A percentile compares a stretch with the other conserved stretches of the same genome.
phyloP scores from a whole-genome alignment of 2,329 filamentous ascomycete species.

The Tolypocladium paradoxum region DNA sequence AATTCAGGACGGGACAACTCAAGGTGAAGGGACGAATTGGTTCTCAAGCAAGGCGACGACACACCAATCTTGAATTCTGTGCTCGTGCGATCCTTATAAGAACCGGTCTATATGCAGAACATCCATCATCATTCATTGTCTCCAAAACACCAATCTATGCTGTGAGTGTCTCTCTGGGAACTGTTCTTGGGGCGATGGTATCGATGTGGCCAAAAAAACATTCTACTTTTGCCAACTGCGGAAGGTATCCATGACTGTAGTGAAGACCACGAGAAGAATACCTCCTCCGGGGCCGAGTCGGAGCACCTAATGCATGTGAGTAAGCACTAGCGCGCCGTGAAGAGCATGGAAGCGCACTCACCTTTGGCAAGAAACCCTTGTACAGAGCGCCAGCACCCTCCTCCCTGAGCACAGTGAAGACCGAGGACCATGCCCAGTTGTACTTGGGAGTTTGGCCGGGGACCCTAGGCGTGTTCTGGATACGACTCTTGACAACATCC shows the following conservation, averaged over 20 bases:
- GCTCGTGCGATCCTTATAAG: background rate
- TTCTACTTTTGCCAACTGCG: conserved; percentile 36
- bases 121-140: background rate
- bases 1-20: no score
- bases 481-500: conserved; percentile 96
- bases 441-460: conserved; percentile 82
- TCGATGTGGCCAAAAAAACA: background rate
- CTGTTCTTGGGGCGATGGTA: background rate
- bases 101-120: background rate
- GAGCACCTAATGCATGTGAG: conserved; percentile 21
- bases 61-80: no score
- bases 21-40: background rate
- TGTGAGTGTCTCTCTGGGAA: background rate
- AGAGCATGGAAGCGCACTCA: conserved; percentile 43
- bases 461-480: conserved; percentile 85
- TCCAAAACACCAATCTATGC: background rate
- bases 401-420: conserved; percentile 80
- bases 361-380: conserved; percentile 97
- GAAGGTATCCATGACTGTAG: conserved; percentile 90
- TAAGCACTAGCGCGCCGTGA: background rate
- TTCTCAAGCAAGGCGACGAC: background rate
- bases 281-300: conserved; percentile 45
- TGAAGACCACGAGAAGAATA: conserved; percentile 76
- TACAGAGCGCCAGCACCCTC: conserved; percentile 89
- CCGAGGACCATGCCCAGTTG: conserved; percentile 92